Evolutionary conservation across 164 flowering plant species (phyloP), one percentile per base, ranked within the genome.

Genomic region (Macadamia tetraphylla): DNA sequence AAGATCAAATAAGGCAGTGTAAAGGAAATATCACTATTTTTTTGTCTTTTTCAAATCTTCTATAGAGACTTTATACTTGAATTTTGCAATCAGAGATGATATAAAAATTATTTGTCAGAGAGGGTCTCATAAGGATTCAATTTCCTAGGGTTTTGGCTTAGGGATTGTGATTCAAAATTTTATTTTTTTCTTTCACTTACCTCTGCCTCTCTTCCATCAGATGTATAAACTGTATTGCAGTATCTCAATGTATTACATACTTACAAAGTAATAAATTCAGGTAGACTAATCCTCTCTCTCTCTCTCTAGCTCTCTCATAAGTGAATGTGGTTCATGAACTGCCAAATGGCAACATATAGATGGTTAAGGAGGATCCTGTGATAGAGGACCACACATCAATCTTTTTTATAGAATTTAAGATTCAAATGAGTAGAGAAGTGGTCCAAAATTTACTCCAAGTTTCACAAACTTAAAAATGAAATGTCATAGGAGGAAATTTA

Each of bases 151-250:
- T 67, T 58, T 58, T 58, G 29, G 15, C 62, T 58, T 13, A 42
- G 44, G 2, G 15, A 15, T 55, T 14, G 23, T 14, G 1, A 14
- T 55, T 3, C 6, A 11, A 15, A 23, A 11, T 55, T 18, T 14
- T 17, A 13, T n/a, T 3, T 9, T 32, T 31, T 30, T 60, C 18
- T 14, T 59, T 59, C 15, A 23, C 5, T 8, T 49, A 14, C 15
- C 10, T 18, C 11, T 5, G 13, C 1, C 3, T 8, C 23, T 40
- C 23, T 66, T 32, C 9, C 57, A 53, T 53, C 17, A 53, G 29
- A 43, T 58, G 63, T 58, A 67, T 44, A 58, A 58, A 48, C 63
- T 67, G 42, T 63, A 55, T 58, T 58, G 70, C 63, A 58, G 56
- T 58, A 67, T 29, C 58, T 44, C 30, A 53, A 32, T 35, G 40